A percentile compares a stretch with the other conserved stretches of the same genome.
Conservation (phyloP, 495 filamentous ascomycete genomes). For the Podospora pseudocomata region DNA sequence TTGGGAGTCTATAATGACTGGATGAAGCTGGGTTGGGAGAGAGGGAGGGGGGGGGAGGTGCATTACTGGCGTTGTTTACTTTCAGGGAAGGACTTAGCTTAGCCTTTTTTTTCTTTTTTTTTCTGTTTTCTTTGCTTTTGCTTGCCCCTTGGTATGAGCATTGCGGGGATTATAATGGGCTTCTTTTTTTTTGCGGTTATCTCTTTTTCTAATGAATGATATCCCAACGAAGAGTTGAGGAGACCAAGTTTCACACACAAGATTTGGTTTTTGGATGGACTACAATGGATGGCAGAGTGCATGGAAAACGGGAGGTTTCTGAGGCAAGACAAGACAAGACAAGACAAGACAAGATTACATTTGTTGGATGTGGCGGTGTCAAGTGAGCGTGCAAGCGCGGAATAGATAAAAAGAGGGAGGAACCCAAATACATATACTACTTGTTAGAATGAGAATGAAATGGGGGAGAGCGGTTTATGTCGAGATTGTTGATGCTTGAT, state of each 20-base stretch:
- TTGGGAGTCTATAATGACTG: not conserved
- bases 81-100: not conserved
- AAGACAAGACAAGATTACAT: not conserved
- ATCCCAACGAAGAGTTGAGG: not conserved
- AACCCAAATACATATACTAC: not conserved
- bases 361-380: not conserved
- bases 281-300: not conserved
- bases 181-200: slow-evolving; percentile 4
- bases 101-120: not conserved
- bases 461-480: not conserved
- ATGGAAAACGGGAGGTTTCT: not conserved
- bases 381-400: not conserved
- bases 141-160: not conserved
- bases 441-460: not conserved
- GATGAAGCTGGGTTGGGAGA: not conserved
- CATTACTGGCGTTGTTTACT: not conserved
- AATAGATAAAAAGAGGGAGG: not conserved
- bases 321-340: too few relatives aligned
- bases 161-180: not conserved
- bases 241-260: not conserved
- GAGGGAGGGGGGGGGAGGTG: not conserved
- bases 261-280: not conserved
- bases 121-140: not conserved
- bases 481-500: not conserved
- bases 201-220: slow-evolving; percentile 4